Percentiles rank a stretch among this genome's conserved stretches.
These are phyloP conservation scores for Punica granatum DNA, from an alignment of 345 rosid species.

Conservation along the genomic window DNA sequence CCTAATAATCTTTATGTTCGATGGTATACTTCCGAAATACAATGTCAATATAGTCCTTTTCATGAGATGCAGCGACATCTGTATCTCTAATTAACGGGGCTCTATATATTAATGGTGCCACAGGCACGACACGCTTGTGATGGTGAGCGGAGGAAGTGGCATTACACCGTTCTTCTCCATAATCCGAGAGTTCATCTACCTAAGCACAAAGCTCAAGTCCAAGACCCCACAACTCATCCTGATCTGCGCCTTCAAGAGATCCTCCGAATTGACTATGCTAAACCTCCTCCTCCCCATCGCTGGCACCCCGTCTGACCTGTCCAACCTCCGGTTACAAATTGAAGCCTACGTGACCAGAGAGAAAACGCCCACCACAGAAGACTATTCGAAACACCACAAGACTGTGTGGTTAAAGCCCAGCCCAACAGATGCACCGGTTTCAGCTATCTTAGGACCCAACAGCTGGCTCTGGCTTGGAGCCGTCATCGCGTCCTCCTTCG, in stretches of 20 bases:
- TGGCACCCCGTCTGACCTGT: conserved; percentile 4
- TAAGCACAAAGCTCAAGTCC: conserved; percentile 8
- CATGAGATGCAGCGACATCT: too few relatives aligned
- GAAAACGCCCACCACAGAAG: conserved; percentile 17
- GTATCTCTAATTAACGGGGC: neutral
- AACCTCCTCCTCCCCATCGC: conserved; percentile 31
- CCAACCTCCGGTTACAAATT: conserved; percentile 15
- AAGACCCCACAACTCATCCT: conserved; percentile 25
- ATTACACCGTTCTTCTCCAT: conserved; percentile 82
- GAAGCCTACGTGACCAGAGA: conserved; percentile 74
- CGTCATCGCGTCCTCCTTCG: conserved; percentile 56
- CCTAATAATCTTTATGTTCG: too few relatives aligned
- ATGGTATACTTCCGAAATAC: too few relatives aligned
- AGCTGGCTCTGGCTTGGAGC: conserved; percentile 72
- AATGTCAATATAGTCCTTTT: too few relatives aligned
- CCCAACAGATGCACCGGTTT: conserved; percentile 40
- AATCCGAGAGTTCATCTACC: conserved; percentile 26
- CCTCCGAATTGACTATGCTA: conserved; percentile 36
- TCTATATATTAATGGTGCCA: neutral
- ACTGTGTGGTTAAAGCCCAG: conserved; percentile 56
- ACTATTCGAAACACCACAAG: conserved; percentile 15
- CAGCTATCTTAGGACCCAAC: conserved; percentile 57
- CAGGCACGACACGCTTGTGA: conserved; percentile 64
- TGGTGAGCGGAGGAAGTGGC: conserved; percentile 95
- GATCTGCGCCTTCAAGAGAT: conserved; percentile 28